Evolutionary conservation across 495 filamentous ascomycete genomes (phyloP), one percentile per base, ranked within the genome.

Genomic region (Aspergillus avenaceus): DNA sequence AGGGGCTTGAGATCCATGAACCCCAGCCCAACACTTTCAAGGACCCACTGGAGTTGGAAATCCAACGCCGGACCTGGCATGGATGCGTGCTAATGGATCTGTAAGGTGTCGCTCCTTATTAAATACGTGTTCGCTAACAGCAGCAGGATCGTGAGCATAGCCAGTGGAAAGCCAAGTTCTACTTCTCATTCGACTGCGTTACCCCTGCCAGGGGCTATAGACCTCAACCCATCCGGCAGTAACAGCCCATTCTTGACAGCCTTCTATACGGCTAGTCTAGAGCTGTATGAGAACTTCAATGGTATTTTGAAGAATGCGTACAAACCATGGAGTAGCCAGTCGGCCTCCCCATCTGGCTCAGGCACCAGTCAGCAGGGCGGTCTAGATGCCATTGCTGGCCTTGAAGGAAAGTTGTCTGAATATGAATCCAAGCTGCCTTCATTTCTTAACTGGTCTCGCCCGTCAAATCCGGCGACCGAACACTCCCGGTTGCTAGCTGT

Each of bases 51-150:
- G 72, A 77, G 34, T 54, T 34, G 1, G 73, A 79, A 34, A 67
- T 76, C 11, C 61, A 68, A n/a, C 55, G 67, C 27, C 66, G 74
- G 4, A 72, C 70, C 0, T 78, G 75, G 74, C 71, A 77, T 57
- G 69, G 65, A 8, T 78, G 75, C 50, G 69, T 77, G 1, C 63
- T 73, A 13, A 58, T 78, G 54, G 74, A 77, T 36, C 65, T 70
- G 73, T 76, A 54, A 4, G 45, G 69, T 61, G 4, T 13, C 21
- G 5, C 16, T 21, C 28, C 4, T 29, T 19, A 13, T 9, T 26
- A 14, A 23, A 16, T 32, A n/a, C 1, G 4, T 13, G 24, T 37
- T 5, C 22, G 13, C n/a, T 32, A 50, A 38, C 13, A 27, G 18
- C 23, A 4, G 37, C 31, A 77, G 73, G 58, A 65, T 70, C 22